Evolutionary conservation across 208 protist species (phyloP).

Genomic region (Trypanosoma caninum): DNA sequence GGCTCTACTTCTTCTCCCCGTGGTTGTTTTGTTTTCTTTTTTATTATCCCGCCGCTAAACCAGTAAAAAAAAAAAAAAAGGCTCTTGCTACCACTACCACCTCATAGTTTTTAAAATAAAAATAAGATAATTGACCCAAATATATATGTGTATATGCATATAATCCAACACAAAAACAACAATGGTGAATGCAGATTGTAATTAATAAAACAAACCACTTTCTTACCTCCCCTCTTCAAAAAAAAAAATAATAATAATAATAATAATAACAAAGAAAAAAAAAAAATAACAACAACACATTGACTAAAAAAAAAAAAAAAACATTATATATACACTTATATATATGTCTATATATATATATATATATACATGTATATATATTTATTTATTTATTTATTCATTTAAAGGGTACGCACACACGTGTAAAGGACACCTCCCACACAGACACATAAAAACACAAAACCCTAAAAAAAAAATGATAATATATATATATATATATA

Average conservation of each 20-base stretch:
- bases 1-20: too few species aligned
- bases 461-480: too few species aligned
- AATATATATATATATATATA: neutral
- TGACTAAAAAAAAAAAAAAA: neutral
- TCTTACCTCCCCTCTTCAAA: neutral
- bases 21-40: too few species aligned
- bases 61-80: too few species aligned
- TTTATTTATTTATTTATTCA: neutral
- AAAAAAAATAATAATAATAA: conserved; percentile 11
- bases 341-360: conserved; percentile 4
- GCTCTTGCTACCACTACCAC: too few species aligned
- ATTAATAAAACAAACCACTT: neutral
- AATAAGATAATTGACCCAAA: too few species aligned
- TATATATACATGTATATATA: neutral
- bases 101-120: too few species aligned
- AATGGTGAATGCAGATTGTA: neutral
- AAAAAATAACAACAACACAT: conserved; percentile 10
- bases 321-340: conserved; percentile 12
- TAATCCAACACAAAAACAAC: neutral
- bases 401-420: neutral
- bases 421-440: neutral
- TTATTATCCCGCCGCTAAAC: too few species aligned
- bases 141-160: too few species aligned
- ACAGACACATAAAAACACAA: neutral
- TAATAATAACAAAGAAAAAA: conserved; percentile 13